Conservation (phyloP, 768 basidiomycete species). For the Russula brevipes region DNA sequence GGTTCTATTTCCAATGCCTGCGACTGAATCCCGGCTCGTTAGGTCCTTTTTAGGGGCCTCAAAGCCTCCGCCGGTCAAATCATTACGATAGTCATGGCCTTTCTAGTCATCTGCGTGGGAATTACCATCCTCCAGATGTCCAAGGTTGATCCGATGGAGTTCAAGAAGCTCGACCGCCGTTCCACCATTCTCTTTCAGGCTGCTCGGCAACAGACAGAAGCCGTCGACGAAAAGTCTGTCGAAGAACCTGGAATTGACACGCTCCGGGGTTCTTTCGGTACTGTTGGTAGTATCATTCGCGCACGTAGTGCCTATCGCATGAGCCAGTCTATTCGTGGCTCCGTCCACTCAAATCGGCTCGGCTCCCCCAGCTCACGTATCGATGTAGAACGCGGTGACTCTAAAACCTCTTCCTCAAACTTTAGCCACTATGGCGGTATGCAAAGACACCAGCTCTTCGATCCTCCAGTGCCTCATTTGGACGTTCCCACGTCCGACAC, state of each 20-base stretch:
- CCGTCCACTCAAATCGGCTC: constrained; percentile 18
- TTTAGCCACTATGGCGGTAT: constrained; percentile 39
- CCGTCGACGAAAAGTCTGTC: constrained; percentile 58
- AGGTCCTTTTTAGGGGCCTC: constrained; percentile 89
- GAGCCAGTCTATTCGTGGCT: constrained; percentile 41
- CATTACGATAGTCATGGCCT: constrained; percentile 87
- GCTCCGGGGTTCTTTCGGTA: constrained; percentile 85
- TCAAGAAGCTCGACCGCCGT: constrained; percentile 77
- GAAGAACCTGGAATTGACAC: constrained; percentile 95
- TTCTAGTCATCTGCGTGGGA: constrained; percentile 85
- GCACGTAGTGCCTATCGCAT: constrained; percentile 30
- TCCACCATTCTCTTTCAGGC: constrained; percentile 89
- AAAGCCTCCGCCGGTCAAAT: constrained; percentile 71
- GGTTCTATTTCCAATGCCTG: background rate
- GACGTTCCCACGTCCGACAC: constrained; percentile 38
- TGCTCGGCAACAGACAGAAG: constrained; percentile 64
- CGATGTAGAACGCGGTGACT: constrained; percentile 47
- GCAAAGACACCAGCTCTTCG: constrained; percentile 81
- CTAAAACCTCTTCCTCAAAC: constrained; percentile 26
- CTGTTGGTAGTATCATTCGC: constrained; percentile 83
- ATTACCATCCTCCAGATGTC: constrained; percentile 95
- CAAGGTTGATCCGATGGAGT: constrained; percentile 80
- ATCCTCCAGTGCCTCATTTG: constrained; percentile 65
- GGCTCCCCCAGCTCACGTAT: background rate
- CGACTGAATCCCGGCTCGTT: background rate